Evolutionary conservation across 1,284 basidiomycete species (phyloP).

Genomic region (Anthracocystis walkeri): DNA sequence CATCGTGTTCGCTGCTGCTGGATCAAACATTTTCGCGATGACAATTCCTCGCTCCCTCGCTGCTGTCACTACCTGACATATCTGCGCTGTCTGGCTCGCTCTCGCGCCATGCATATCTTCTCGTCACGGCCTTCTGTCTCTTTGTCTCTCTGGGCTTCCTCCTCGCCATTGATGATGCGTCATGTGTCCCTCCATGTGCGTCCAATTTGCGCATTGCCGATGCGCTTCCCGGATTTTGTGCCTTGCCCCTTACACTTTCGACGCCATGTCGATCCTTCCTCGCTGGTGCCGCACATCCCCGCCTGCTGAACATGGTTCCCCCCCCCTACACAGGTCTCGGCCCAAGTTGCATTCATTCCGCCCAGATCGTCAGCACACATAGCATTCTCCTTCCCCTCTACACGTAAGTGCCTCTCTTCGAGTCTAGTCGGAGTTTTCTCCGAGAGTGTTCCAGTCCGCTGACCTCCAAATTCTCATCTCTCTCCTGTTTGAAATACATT

Average conservation of each 20-base stretch:
- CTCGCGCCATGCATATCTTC: conserved; percentile 24
- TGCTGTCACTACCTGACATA: conserved; percentile 14
- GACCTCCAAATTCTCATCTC: neutral
- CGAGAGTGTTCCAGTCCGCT: neutral
- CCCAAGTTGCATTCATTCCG: conserved; percentile 19
- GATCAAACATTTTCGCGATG: too few relatives aligned
- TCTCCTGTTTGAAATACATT: neutral
- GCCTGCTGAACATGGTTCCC: neutral
- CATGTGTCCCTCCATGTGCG: conserved; percentile 12
- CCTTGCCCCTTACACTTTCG: conserved; percentile 25
- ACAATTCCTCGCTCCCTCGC: neutral
- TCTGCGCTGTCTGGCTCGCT: conserved; percentile 16
- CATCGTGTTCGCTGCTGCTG: too few relatives aligned
- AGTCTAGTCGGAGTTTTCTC: neutral
- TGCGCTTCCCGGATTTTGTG: conserved; percentile 10
- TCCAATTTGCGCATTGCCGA: conserved; percentile 26
- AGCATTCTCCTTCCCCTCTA: conserved; percentile 1
- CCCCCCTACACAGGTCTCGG: conserved; percentile 15
- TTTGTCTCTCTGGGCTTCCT: neutral
- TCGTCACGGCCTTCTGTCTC: neutral
- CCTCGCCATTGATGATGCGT: neutral
- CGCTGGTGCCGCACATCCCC: neutral
- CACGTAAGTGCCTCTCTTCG: conserved; percentile 16
- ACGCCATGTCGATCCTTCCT: conserved; percentile 15
- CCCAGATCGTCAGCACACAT: conserved; percentile 6